Percentiles rank a stretch among this genome's conserved stretches.
Evolutionary conservation across 768 basidiomycete genomes (phyloP).

Genomic region (Termitomyces sp.): DNA sequence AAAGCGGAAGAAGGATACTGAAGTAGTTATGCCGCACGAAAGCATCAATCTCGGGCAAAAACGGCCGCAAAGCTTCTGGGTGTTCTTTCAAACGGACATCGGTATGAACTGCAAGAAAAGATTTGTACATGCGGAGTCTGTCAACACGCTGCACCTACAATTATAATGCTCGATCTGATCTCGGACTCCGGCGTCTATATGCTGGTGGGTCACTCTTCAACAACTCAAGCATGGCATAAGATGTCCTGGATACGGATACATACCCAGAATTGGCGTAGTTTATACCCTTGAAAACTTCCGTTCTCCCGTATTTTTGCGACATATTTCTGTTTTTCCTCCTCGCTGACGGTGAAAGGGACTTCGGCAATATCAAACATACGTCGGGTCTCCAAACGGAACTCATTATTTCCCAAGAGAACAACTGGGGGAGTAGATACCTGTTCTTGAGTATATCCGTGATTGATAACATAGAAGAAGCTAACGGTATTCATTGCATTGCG

Average conservation of each 20-base stretch:
- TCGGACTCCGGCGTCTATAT: slow-evolving; percentile 55
- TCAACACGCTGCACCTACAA: slow-evolving; percentile 30
- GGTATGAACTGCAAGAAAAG: slow-evolving; percentile 24
- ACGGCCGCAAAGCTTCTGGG: slow-evolving; percentile 32
- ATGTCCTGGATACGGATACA: not conserved
- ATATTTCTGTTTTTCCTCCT: slow-evolving; percentile 37
- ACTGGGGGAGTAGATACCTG: slow-evolving; percentile 23
- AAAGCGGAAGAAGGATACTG: slow-evolving; percentile 30
- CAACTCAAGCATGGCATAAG: not conserved
- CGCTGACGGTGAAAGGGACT: slow-evolving; percentile 31
- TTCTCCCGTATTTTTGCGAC: slow-evolving; percentile 27
- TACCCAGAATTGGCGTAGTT: slow-evolving; percentile 14
- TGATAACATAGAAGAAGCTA: slow-evolving; percentile 47
- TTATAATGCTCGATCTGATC: slow-evolving; percentile 69
- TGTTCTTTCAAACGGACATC: slow-evolving; percentile 28
- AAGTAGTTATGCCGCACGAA: slow-evolving; percentile 33
- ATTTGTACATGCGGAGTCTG: not conserved
- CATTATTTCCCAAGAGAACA: not conserved
- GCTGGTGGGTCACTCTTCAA: slow-evolving; percentile 27
- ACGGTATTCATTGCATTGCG: slow-evolving; percentile 38
- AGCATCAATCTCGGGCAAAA: slow-evolving; percentile 29
- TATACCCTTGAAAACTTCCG: slow-evolving; percentile 39
- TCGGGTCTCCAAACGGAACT: slow-evolving; percentile 24
- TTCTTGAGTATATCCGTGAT: slow-evolving; percentile 42
- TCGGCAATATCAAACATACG: slow-evolving; percentile 42